A percentile compares a stretch with the other conserved stretches of the same genome.
Evolutionary conservation across 2,329 filamentous ascomycete species (phyloP).

Genomic region (Colletotrichum sidae): DNA sequence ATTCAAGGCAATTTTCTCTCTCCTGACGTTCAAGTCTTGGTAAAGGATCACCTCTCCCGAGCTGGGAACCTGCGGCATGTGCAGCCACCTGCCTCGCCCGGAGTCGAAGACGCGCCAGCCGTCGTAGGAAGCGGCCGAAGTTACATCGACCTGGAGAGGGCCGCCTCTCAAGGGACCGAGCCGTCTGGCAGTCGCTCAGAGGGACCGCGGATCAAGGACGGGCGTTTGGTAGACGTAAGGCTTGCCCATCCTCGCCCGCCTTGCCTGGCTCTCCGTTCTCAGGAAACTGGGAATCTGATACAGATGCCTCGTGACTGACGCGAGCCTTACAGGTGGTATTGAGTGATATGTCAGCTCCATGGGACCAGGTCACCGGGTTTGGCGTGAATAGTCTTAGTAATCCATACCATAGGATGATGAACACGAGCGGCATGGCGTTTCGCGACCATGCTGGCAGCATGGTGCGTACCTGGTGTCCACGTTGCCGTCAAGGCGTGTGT

Average conservation of each 20-base stretch:
- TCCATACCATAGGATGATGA: slow-evolving; percentile 99
- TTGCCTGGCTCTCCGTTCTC: too few species aligned
- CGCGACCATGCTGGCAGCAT: slow-evolving; percentile 94
- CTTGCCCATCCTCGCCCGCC: background rate
- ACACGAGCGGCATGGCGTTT: slow-evolving; percentile 89
- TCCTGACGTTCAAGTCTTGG: slow-evolving; percentile 77
- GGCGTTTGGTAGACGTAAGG: slow-evolving; percentile 76
- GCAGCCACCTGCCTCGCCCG: slow-evolving; percentile 11
- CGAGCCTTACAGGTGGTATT: slow-evolving; percentile 74
- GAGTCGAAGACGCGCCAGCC: slow-evolving; percentile 24
- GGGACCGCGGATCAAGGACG: slow-evolving; percentile 43
- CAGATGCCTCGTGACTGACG: slow-evolving; percentile 30
- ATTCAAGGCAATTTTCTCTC: slow-evolving; percentile 96
- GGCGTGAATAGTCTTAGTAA: slow-evolving; percentile 92
- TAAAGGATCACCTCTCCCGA: slow-evolving; percentile 79
- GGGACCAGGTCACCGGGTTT: slow-evolving; percentile 82
- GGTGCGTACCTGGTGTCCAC: slow-evolving; percentile 63
- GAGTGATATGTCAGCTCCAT: slow-evolving; percentile 99
- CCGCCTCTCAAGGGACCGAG: slow-evolving; percentile 39
- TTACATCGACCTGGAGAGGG: slow-evolving; percentile 75
- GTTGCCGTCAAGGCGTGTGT: background rate
- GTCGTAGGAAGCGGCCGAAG: slow-evolving; percentile 60
- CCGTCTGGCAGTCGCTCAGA: slow-evolving; percentile 46
- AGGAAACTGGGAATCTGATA: background rate
- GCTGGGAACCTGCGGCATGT: slow-evolving; percentile 64